A percentile compares a stretch with the other conserved stretches of the same genome.
Conservation (phyloP, 495 filamentous ascomycete genomes). For the Tuber indicum region DNA sequence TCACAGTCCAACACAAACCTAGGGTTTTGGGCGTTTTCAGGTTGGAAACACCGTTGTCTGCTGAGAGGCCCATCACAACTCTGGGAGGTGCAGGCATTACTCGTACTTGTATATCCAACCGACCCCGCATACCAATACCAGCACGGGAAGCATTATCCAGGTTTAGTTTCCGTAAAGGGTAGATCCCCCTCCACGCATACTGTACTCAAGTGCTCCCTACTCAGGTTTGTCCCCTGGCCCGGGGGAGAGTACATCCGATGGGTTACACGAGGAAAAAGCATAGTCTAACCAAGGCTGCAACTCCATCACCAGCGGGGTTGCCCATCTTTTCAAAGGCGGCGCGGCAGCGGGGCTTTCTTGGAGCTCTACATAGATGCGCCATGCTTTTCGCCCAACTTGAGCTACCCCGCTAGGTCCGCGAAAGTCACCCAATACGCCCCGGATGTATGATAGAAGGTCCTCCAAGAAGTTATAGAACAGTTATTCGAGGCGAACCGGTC, state of each 20-base stretch:
- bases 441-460: too few species aligned
- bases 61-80: background rate
- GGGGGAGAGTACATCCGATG: background rate
- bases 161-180: background rate
- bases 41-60: background rate
- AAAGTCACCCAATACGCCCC: too few species aligned
- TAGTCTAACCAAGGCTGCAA: background rate
- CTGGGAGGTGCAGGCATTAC: background rate
- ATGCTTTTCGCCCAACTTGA: too few species aligned
- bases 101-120: background rate
- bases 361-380: too few species aligned
- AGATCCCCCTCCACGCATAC: too few species aligned
- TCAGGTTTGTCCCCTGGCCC: background rate
- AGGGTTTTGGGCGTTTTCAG: background rate
- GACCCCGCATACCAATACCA: background rate
- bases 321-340: too few species aligned
- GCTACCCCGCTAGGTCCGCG: too few species aligned
- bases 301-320: too few species aligned
- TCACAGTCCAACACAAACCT: background rate
- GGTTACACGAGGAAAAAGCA: background rate
- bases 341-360: too few species aligned
- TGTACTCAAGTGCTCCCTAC: background rate
- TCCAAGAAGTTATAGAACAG: too few species aligned
- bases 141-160: background rate
- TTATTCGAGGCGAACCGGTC: too few species aligned